Evolutionary conservation across 2,329 filamentous ascomycete genomes (phyloP).

Genomic region (Exserohilum turcica): DNA sequence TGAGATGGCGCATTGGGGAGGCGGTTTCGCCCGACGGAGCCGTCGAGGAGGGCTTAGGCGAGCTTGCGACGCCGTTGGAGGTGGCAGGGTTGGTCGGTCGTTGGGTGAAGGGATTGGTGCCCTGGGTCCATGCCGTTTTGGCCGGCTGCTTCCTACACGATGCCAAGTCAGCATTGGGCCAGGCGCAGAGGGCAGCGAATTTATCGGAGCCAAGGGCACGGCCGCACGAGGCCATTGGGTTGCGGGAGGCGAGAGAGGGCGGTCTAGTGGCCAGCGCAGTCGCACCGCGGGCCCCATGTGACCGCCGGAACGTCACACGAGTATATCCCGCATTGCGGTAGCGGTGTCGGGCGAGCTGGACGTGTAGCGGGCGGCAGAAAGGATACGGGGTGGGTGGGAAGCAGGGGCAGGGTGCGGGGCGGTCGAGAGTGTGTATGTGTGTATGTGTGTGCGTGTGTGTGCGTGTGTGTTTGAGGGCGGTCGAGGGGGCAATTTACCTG

Average conservation of each 20-base stretch:
- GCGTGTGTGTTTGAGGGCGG: too few relatives aligned
- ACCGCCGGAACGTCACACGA: conserved; percentile 41
- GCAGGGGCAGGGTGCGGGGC: background rate
- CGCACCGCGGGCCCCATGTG: conserved; percentile 44
- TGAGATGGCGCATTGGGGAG: conserved; percentile 62
- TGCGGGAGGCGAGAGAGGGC: conserved; percentile 4
- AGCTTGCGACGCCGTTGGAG: conserved; percentile 59
- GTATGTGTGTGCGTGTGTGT: too few relatives aligned
- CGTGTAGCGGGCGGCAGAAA: background rate
- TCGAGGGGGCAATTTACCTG: conserved; percentile 52
- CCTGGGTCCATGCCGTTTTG: conserved; percentile 65
- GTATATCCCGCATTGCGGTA: conserved; percentile 21
- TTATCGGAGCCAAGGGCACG: conserved; percentile 7
- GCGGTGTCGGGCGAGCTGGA: conserved; percentile 12
- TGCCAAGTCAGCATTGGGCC: conserved; percentile 34
- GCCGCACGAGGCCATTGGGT: conserved; percentile 7
- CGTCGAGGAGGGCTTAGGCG: conserved; percentile 47
- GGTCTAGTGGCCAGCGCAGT: conserved; percentile 25
- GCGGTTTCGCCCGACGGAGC: conserved; percentile 54
- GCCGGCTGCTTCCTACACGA: conserved; percentile 55
- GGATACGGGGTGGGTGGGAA: background rate
- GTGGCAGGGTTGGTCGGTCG: conserved; percentile 55
- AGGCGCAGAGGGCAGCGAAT: conserved; percentile 10
- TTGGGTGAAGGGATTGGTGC: conserved; percentile 66
- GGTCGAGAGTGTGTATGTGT: too few relatives aligned